Evolutionary conservation across 2,329 filamentous ascomycete species (phyloP), one percentile per base, ranked within the genome.

Genomic region (Nothopassalora personata): DNA sequence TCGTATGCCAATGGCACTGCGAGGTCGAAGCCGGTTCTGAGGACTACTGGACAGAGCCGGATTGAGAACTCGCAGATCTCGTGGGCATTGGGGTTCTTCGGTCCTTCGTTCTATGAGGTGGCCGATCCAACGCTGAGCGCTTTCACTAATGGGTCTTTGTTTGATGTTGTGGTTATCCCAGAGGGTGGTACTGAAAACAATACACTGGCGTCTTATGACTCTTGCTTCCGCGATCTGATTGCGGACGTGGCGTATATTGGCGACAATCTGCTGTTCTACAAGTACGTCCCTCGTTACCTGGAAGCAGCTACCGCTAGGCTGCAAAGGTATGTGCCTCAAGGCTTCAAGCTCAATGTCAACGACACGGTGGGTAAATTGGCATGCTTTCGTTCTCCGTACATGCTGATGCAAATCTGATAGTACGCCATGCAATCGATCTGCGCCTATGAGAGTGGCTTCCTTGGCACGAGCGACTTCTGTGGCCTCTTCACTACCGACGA

Each of bases 21-120:
- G 7, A 73, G 80, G 7, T 72, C 77, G 0, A 80, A 79, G 68
- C 77, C 81, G 0, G 75, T 82, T 0, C 72, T 84, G 50, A 74
- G 82, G 28, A 83, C 81, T 0, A 84, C 82, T 0, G 74, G 75
- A 45, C 81, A 84, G 68, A 77, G 74, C 10, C 76, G 82, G 30
- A 84, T 84, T 47, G 67, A 79, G 59, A 82, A 84, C 68, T 81
- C 78, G n/a, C 72, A 80, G 64, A 79, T 81, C 65, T 78, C 74
- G 61, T 82, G 80, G 80, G 75, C 78, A 1, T 70, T 82, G 3
- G 79, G 80, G 11, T 82, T 81, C 71, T 82, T 82, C 67, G 75
- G 81, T 45, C 76, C 77, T 8, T 79, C 74, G 27, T 80, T 76
- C 65, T 68, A 73, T 48, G 59, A 67, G 1, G 67, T 67, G 5